phyloP scores from a whole-genome alignment of 2,329 filamentous ascomycete genomes.

The Aspergillus novoparasiticus region DNA sequence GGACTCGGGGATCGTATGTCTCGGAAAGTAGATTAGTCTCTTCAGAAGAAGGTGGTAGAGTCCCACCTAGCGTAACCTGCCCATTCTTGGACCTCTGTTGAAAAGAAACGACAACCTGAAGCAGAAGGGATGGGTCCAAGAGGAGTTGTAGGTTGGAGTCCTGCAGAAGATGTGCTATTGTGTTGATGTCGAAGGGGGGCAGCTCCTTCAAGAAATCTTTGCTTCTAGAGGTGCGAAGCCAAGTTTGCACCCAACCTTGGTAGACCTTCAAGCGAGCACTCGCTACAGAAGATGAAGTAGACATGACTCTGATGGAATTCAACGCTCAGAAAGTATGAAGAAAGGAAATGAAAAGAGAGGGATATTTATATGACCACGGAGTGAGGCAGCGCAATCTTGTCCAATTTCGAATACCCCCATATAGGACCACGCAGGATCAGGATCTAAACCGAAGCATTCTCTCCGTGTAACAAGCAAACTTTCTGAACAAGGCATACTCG shows the following conservation, averaged over 20 bases:
- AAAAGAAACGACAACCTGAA: not conserved
- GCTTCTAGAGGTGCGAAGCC: not conserved
- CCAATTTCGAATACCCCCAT: no score
- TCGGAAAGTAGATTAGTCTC: slow-evolving; percentile 20
- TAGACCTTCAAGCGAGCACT: not conserved
- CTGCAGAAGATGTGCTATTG: not conserved
- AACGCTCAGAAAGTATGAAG: no score
- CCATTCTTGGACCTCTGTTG: not conserved
- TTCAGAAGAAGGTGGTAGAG: slow-evolving; percentile 15
- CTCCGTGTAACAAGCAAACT: no score
- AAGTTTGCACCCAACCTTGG: not conserved
- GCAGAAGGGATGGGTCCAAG: not conserved
- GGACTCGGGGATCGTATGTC: slow-evolving; percentile 19
- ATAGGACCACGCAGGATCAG: no score
- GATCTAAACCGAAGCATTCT: no score
- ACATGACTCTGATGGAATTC: not conserved
- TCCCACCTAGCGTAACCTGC: slow-evolving; percentile 14
- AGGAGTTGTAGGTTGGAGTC: not conserved
- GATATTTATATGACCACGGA: no score
- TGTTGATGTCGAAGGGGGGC: not conserved
- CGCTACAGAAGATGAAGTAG: not conserved
- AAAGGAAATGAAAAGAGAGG: no score
- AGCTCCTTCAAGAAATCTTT: not conserved
- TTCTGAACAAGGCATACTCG: no score
- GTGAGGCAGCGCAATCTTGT: no score